A percentile compares a stretch with the other conserved stretches of the same genome.
phyloP scores from a whole-genome alignment of 2,329 filamentous ascomycete genomes.

The Monilinia vaccinii-corymbosi region DNA sequence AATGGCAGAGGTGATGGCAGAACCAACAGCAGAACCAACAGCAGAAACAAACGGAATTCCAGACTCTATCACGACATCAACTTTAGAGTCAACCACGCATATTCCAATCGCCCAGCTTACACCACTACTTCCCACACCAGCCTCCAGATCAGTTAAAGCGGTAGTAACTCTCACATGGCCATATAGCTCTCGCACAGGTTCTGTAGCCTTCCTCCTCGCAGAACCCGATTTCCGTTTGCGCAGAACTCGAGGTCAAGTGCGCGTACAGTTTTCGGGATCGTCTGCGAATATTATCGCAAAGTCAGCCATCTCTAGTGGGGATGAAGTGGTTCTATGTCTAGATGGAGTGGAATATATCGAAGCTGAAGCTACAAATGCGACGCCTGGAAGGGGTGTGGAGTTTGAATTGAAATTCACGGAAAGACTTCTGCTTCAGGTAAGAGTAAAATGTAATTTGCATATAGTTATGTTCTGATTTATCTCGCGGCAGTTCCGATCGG shows the following conservation, averaged over 20 bases:
- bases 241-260: slow-evolving; percentile 67
- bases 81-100: slow-evolving; percentile 25
- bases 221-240: slow-evolving; percentile 79
- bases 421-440: slow-evolving; percentile 40
- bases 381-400: slow-evolving; percentile 43
- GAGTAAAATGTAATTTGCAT: slow-evolving; percentile 2
- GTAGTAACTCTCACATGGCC: slow-evolving; percentile 85
- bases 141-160: slow-evolving; percentile 49
- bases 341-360: slow-evolving; percentile 55
- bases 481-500: slow-evolving; percentile 36
- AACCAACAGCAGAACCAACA: not conserved
- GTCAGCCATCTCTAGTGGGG: slow-evolving; percentile 65
- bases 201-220: slow-evolving; percentile 70
- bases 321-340: slow-evolving; percentile 61
- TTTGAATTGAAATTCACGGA: slow-evolving; percentile 50
- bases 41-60: not conserved
- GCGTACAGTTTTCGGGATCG: slow-evolving; percentile 62
- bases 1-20: not conserved
- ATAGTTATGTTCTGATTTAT: slow-evolving; percentile 16
- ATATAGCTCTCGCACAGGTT: slow-evolving; percentile 67
- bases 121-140: slow-evolving; percentile 37
- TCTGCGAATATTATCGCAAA: slow-evolving; percentile 61
- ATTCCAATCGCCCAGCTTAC: slow-evolving; percentile 48
- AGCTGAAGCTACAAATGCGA: slow-evolving; percentile 31
- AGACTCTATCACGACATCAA: not conserved